Percentiles rank a stretch among this genome's conserved stretches.
Conservation (phyloP, 257 asterid species). For the Handroanthus guayacan region DNA sequence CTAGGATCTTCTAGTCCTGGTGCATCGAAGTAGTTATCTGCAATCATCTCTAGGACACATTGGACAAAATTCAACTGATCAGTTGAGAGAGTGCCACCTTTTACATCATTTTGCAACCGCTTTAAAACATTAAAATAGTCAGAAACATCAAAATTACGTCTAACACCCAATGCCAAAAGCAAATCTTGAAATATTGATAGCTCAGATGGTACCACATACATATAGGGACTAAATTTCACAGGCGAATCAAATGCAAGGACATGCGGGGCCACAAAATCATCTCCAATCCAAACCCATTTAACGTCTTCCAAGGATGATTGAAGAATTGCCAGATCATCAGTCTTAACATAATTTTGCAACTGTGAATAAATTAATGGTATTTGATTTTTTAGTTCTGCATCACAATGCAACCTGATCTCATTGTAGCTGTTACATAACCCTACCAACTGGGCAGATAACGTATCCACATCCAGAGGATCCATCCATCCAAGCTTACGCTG, state of each 20-base stretch:
- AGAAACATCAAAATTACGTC: slow-evolving; percentile 70
- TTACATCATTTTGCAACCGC: slow-evolving; percentile 72
- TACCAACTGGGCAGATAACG: slow-evolving; percentile 73
- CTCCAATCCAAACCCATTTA: slow-evolving; percentile 98
- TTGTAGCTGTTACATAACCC: slow-evolving; percentile 67
- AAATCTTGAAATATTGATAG: slow-evolving; percentile 78
- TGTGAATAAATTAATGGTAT: slow-evolving; percentile 73
- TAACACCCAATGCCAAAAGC: slow-evolving; percentile 89
- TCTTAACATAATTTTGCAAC: slow-evolving; percentile 68
- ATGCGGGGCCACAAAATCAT: slow-evolving; percentile 81
- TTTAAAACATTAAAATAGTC: slow-evolving; percentile 76
- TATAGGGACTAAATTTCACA: slow-evolving; percentile 90
- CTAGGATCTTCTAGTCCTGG: slow-evolving; percentile 52
- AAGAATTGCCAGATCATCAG: slow-evolving; percentile 56
- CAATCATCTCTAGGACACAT: slow-evolving; percentile 81
- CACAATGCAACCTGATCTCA: slow-evolving; percentile 53
- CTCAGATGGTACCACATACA: slow-evolving; percentile 95
- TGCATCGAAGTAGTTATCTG: slow-evolving; percentile 64
- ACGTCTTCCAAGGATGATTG: slow-evolving; percentile 65
- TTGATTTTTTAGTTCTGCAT: slow-evolving; percentile 69
- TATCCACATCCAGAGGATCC: slow-evolving; percentile 57
- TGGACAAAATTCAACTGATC: slow-evolving; percentile 88
- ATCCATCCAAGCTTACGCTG: slow-evolving; percentile 85
- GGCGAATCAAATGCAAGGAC: slow-evolving; percentile 98
- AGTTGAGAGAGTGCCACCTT: slow-evolving; percentile 62